phyloP scores from a whole-genome alignment of 2,329 filamentous ascomycete genomes.

The Curvularia sp. region DNA sequence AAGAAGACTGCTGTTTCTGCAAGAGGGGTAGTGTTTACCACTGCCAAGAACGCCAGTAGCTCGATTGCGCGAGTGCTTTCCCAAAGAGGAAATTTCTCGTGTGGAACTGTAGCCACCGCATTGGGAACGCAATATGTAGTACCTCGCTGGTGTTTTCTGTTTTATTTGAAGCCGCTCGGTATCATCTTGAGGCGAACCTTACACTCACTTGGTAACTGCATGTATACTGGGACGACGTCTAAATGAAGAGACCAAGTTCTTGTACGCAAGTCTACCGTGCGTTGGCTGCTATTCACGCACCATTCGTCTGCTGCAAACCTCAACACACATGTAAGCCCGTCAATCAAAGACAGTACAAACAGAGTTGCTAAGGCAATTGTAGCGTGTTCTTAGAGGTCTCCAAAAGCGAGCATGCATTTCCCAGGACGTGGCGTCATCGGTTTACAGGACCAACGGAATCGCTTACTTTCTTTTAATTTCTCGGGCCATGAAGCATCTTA shows the following conservation, averaged over 20 bases:
- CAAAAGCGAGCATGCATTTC: neutral
- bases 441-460: neutral
- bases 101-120: neutral
- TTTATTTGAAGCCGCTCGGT: neutral
- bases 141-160: neutral
- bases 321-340: neutral
- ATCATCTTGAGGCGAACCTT: neutral
- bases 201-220: neutral
- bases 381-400: neutral
- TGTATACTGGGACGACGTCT: too few species aligned
- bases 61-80: slow-evolving; percentile 1
- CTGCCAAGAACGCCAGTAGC: slow-evolving; percentile 6
- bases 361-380: neutral
- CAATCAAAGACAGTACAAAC: too few species aligned
- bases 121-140: neutral
- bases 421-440: neutral
- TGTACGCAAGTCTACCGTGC: neutral
- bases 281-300: neutral
- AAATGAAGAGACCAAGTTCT: neutral
- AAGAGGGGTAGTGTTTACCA: slow-evolving; percentile 6
- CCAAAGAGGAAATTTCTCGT: neutral
- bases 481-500: neutral
- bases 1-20: neutral
- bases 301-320: neutral
- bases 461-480: neutral